Evolutionary conservation across 1,284 basidiomycete species (phyloP).

Genomic region (Boletus sp.): DNA sequence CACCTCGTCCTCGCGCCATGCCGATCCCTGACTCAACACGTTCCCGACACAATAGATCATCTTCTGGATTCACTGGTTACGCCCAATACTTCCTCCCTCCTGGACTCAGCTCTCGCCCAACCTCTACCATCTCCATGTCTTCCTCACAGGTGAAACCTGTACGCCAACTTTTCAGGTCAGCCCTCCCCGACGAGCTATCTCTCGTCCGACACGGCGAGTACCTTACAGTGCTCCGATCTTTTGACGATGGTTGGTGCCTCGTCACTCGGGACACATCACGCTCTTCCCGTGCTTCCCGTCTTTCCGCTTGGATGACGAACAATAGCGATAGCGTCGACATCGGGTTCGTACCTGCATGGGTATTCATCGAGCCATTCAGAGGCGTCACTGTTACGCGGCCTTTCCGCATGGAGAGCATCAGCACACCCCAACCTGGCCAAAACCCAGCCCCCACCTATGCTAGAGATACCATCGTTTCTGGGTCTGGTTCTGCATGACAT

Average conservation of each 20-base stretch:
- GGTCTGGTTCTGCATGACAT: conserved; percentile 56
- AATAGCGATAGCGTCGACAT: conserved; percentile 36
- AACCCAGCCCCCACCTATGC: conserved; percentile 4
- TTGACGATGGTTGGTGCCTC: conserved; percentile 76
- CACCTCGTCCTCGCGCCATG: neutral
- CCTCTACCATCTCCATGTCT: conserved; percentile 33
- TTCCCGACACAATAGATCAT: conserved; percentile 21
- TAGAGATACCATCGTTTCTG: conserved; percentile 57
- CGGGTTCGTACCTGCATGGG: conserved; percentile 71
- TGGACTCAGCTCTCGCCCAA: conserved; percentile 12
- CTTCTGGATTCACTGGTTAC: conserved; percentile 22
- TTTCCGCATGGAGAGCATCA: conserved; percentile 55
- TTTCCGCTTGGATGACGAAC: conserved; percentile 2
- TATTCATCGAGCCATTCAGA: conserved; percentile 60
- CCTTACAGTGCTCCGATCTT: conserved; percentile 57
- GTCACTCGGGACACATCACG: conserved; percentile 51
- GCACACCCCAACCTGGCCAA: conserved; percentile 26
- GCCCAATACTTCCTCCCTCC: conserved; percentile 13
- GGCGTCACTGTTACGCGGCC: conserved; percentile 61
- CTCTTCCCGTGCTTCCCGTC: conserved; percentile 34
- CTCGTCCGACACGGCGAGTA: conserved; percentile 52
- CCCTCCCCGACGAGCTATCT: conserved; percentile 69
- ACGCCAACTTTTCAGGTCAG: conserved; percentile 60
- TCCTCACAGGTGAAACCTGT: conserved; percentile 50
- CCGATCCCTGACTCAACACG: conserved; percentile 13